Base-by-base conservation (phyloP, 805 yeast species). In the Helenozyma baotianmanensis region DNA sequence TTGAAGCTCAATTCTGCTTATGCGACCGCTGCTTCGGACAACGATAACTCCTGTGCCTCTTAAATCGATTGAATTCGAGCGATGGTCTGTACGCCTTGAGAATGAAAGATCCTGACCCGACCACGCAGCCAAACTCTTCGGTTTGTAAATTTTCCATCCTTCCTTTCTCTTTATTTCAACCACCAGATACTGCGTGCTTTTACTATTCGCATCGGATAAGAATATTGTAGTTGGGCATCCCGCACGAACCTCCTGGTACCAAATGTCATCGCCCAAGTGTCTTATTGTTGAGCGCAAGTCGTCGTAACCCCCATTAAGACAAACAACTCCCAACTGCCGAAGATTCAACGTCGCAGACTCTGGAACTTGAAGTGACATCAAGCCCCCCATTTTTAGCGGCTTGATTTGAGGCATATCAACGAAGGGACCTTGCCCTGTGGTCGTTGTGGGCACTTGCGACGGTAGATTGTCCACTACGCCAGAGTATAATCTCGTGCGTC, bases 371-470 rank as follows among this genome's bases (percentile, higher is more conserved):
- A 40, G 26, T 10, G 23, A 29, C 22, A 31, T 29, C 19, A 34
- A 26, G 13, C 25, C 25, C 11, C 30, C 38, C 3, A 33, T 29
- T 18, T 29, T 30, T 15, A 38, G 11, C 13, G 35, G 32, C 16
- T 29, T 27, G 13, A 41, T 12, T 10, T 31, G 29, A 4, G 43
- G 47, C 12, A 38, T 13, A 9, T 38, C 40, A 18, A 41, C 23
- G 22, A 43, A 43, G 4, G 47, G 47, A 4, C 47, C 46, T 13
- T 21, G 27, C 8, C 45, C 45, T 9, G 47, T 43, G 4, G 29
- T 6, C 19, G 5, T 17, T n/a, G n/a, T n/a, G n/a, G n/a, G n/a
- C n/a, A n/a, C n/a, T n/a, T n/a, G n/a, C n/a, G n/a, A n/a, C n/a
- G n/a, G n/a, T n/a, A n/a, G n/a, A n/a, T n/a, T n/a, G n/a, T n/a